Evolutionary conservation across 768 basidiomycete species (phyloP), one percentile per base, ranked within the genome.

Genomic region (Agrocybe praecox): DNA sequence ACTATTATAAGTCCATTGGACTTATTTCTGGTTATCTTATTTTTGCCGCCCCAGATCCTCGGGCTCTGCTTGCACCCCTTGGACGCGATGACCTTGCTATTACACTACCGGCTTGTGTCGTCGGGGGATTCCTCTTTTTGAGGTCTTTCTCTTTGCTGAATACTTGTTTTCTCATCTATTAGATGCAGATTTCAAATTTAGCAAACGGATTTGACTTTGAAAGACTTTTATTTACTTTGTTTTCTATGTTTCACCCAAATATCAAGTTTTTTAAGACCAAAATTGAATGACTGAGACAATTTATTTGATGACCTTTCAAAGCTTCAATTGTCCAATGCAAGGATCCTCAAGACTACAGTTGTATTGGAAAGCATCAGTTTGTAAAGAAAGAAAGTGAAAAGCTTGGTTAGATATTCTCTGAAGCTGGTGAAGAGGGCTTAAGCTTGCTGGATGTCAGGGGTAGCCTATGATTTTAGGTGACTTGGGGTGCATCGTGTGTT

Each of bases 61-160:
- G 74, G 73, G 81, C 81, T 82, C 82, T 84, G 81, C 81, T 83
- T 81, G 80, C 80, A 83, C 76, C 81, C 72, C 64, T 70, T 65
- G 68, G 74, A 67, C 74, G 66, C 58, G 80, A 83, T 82, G 81
- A 82, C 80, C 78, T 80, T 77, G 80, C 79, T 65, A 56, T 65
- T 80, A 80, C 81, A 83, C 75, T 79, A 76, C 61, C 53, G 78
- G 83, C 82, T 80, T 78, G 84, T 64, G 84, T 86, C 69, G 84
- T 86, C 81, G 76, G 80, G 83, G 84, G 84, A 84, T 74, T 60
- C 63, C 65, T 63, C 62, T 64, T 62, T 64, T 53, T 17, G 61
- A 60, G 65, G 64, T 56, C 63, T 62, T 63, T 67, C 64, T 67
- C 63, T 67, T 65, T 67, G 68, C 70, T 69, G 62, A 46, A 62